Conservation (phyloP, 2,329 filamentous ascomycete species). For the Alternaria arbusti region DNA sequence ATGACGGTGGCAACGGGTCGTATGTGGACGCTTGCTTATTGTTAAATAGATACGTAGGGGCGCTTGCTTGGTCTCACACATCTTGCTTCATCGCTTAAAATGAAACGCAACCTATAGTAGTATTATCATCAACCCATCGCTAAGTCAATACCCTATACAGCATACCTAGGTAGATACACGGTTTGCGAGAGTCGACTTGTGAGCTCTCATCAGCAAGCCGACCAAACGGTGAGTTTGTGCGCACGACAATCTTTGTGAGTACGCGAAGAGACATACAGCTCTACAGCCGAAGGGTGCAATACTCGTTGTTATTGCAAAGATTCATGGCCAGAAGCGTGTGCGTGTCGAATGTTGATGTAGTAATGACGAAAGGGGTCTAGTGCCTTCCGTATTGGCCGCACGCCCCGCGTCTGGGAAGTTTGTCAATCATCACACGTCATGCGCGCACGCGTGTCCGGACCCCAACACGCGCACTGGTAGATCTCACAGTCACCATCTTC, state of each 20-base stretch:
- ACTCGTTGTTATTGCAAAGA: not conserved
- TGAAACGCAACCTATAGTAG: not conserved
- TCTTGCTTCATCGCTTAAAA: not conserved
- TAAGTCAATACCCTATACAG: not conserved
- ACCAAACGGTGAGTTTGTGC: not conserved
- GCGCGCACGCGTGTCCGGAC: not conserved
- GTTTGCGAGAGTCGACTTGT: not conserved
- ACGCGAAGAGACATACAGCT: not conserved
- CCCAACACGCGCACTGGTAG: not conserved
- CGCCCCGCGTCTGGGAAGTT: not conserved
- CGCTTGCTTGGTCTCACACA: not conserved
- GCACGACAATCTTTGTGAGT: not conserved
- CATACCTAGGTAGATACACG: not conserved
- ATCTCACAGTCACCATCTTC: not conserved
- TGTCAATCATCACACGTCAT: not conserved
- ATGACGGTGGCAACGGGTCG: not conserved
- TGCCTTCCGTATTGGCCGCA: not conserved
- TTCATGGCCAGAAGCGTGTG: not conserved
- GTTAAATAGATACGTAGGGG: not conserved
- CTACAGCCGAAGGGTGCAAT: not conserved
- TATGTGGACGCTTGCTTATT: not conserved
- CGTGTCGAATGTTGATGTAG: not conserved
- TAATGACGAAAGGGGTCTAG: not conserved
- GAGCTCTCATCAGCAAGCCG: not conserved
- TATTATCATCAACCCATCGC: not conserved